These are phyloP conservation scores for Capsella bursapastoris DNA, from an alignment of 345 rosid species.

Conservation along the genomic window DNA sequence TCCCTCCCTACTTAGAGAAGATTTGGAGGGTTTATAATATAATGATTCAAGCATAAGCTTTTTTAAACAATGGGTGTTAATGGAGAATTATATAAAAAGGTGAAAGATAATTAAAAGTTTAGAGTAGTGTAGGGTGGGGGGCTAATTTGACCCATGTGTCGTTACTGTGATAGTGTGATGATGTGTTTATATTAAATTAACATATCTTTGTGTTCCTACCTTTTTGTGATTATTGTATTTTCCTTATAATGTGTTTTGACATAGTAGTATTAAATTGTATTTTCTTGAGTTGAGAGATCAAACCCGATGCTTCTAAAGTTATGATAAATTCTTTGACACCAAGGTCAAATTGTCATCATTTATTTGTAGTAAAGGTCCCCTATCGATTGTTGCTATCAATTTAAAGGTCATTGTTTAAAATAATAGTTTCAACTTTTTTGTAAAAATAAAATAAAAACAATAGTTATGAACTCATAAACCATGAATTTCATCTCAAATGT, in stretches of 20 bases:
- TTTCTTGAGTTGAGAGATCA: conserved; percentile 9
- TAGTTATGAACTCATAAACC: not conserved
- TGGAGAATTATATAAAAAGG: conserved; percentile 30
- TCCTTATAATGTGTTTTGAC: not conserved
- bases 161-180: conserved; percentile 24
- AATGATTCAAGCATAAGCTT: not conserved
- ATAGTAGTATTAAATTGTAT: not conserved
- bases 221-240: conserved; percentile 26
- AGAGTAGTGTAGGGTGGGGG: conserved; percentile 38
- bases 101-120: conserved; percentile 2
- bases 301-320: conserved; percentile 33
- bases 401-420: not conserved
- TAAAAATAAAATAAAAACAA: not conserved
- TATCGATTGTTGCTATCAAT: not conserved
- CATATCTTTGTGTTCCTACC: conserved; percentile 32
- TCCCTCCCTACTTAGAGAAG: conserved; percentile 29
- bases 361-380: not conserved
- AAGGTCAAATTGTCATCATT: conserved; percentile 26
- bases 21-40: conserved; percentile 4
- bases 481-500: not conserved
- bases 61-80: not conserved
- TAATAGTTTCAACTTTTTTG: not conserved
- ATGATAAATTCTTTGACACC: not conserved
- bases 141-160: conserved; percentile 28
- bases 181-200: conserved; percentile 28